Evolutionary conservation across 164 flowering plant genomes (phyloP).

Genomic region (Tinospora cordifolia): DNA sequence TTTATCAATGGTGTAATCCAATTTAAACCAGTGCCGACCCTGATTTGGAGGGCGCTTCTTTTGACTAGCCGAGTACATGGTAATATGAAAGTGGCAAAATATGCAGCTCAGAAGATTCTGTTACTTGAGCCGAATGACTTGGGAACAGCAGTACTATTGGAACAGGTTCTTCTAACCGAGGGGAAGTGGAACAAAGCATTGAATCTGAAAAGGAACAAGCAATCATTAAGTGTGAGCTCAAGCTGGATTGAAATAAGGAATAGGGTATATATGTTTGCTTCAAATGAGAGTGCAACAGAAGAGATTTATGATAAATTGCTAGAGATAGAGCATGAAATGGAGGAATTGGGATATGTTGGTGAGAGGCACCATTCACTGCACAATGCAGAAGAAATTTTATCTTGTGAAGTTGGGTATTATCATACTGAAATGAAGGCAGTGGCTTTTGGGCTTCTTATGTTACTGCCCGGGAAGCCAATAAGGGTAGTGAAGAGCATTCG

Average conservation of each 20-base stretch:
- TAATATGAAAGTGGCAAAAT: constrained; percentile 26
- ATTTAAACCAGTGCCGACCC: constrained; percentile 16
- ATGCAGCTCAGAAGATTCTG: constrained; percentile 24
- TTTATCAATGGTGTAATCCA: constrained; percentile 21
- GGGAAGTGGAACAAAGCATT: constrained; percentile 32
- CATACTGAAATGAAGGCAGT: constrained; percentile 35
- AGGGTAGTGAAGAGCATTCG: constrained; percentile 24
- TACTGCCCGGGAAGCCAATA: constrained; percentile 20
- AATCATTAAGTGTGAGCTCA: constrained; percentile 14
- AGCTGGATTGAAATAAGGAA: constrained; percentile 30
- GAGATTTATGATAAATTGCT: constrained; percentile 18
- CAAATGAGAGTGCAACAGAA: constrained; percentile 16
- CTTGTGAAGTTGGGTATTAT: constrained; percentile 17
- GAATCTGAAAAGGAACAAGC: constrained; percentile 16
- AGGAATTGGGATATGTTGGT: constrained; percentile 27
- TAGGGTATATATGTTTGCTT: constrained; percentile 19
- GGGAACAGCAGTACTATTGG: constrained; percentile 17
- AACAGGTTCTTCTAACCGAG: constrained; percentile 26
- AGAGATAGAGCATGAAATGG: constrained; percentile 25
- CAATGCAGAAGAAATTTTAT: constrained; percentile 32
- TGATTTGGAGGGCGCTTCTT: constrained; percentile 30
- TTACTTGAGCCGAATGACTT: constrained; percentile 28
- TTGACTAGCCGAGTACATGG: constrained; percentile 26
- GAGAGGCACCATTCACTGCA: constrained; percentile 31
- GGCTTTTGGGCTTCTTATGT: constrained; percentile 27